These are phyloP conservation scores for Fusarium poae DNA, from an alignment of 2,329 filamentous ascomycete species.

Conservation along the genomic window DNA sequence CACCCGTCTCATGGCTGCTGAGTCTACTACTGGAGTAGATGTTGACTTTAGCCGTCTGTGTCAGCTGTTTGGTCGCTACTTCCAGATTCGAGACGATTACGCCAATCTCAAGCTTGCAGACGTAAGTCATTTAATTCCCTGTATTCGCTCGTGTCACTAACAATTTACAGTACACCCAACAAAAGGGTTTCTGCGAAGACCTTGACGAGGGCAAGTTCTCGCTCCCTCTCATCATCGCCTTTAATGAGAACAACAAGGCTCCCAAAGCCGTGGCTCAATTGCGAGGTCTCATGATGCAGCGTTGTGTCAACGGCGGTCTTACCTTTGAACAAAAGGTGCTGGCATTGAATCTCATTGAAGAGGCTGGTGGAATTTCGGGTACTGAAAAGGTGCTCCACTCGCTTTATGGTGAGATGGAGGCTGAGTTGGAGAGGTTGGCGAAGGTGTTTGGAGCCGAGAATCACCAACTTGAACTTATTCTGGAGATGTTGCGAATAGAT, in stretches of 20 bases:
- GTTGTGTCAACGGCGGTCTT: not conserved
- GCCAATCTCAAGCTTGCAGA: slow-evolving; percentile 7
- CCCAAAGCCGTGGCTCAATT: not conserved
- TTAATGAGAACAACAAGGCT: not conserved
- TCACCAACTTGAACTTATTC: not conserved
- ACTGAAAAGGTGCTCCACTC: not conserved
- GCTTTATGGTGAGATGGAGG: not conserved
- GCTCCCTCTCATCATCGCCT: not conserved
- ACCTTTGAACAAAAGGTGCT: not conserved
- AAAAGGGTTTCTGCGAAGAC: slow-evolving; percentile 18
- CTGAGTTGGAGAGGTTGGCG: not conserved
- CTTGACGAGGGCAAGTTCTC: slow-evolving; percentile 19
- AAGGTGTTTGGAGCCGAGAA: not conserved
- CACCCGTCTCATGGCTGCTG: not conserved
- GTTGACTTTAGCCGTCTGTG: not conserved
- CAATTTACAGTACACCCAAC: not conserved
- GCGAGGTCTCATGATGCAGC: not conserved
- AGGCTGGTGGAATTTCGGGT: slow-evolving; percentile 2
- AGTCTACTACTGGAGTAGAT: not conserved
- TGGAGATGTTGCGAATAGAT: not conserved
- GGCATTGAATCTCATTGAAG: not conserved
- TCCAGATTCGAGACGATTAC: slow-evolving; percentile 20
- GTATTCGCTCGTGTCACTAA: not conserved
- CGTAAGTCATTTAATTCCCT: not conserved
- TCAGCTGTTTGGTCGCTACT: not conserved